Base-by-base conservation (phyloP, 139 green algal genomes). In the Auxenochlorella pyrenoidosa region DNA sequence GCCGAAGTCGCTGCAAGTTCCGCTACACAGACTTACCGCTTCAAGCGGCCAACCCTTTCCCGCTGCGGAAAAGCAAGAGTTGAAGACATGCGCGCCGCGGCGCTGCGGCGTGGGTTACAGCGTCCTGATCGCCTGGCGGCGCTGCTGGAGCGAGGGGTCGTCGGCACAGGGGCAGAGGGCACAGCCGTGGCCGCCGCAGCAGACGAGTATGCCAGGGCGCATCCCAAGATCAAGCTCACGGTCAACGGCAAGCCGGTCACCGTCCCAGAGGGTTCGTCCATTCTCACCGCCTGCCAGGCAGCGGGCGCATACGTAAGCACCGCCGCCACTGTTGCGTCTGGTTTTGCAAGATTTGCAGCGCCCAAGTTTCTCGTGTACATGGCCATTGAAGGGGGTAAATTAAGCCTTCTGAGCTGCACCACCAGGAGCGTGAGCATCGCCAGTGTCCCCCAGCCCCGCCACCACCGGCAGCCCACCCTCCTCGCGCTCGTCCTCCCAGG, bases 211-310 rank as follows among this genome's bases (percentile, higher is more conserved):
- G 73, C 73, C 10, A 44, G 54, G 73, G 4, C 36, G 26, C 54
- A 80, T 24, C 73, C 73, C 28, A 80, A 47, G 41, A 22, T 80
- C 10, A 59, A 36, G 73, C 40, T 80, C 41, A 80, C n/a, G 6
- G 73, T 80, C 73, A 80, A 80, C 41, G 73, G 73, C 73, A 80
- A 80, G 73, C 26, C 60, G 41, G 73, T 80, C 40, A 28, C 54
- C 40, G 73, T 80, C 4, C 73, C 73, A 12, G 41, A 58, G 73
- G 73, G 73, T 6, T 60, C 41, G 26, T 60, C 26, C 41, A 80
- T 80, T 26, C 73, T 80, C 41, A 60, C 73, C 73, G 73, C 73
- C 26, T 80, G 73, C 73, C 41, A 44, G 26, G 26, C 30, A 30
- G 73, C 73, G 5, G 38, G 26, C 73, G 41, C 73, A 3, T 80